Evolutionary conservation across 1,284 basidiomycete species (phyloP).

Genomic region (Peniophora sp.): DNA sequence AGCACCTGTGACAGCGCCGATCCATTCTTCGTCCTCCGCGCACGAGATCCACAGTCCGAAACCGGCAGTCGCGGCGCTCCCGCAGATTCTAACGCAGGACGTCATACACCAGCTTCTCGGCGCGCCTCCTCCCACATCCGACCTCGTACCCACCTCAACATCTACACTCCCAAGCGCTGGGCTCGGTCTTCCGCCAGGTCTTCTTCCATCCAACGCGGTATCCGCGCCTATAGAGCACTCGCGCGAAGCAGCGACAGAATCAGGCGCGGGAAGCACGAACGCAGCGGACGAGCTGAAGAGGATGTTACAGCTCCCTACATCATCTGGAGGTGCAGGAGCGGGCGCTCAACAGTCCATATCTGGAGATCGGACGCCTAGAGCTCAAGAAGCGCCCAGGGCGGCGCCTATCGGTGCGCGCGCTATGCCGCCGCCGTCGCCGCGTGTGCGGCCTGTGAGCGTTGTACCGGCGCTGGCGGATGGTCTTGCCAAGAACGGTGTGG

Average conservation of each 20-base stretch:
- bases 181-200: too few species aligned
- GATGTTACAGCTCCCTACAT: background rate
- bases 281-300: background rate
- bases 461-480: background rate
- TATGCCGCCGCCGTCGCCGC: background rate
- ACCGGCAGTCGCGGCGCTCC: constrained; percentile 33
- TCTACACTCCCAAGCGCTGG: constrained; percentile 25
- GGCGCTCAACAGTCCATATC: too few species aligned
- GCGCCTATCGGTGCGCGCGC: background rate
- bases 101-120: constrained; percentile 54
- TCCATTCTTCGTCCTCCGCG: background rate
- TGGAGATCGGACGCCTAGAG: background rate
- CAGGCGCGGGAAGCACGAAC: too few species aligned
- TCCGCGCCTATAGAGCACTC: background rate
- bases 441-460: too few species aligned
- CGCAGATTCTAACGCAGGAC: constrained; percentile 56
- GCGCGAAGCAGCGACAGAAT: background rate
- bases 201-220: too few species aligned
- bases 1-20: constrained; percentile 9
- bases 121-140: constrained; percentile 33
- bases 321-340: background rate
- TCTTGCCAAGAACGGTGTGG: background rate
- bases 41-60: constrained; percentile 34
- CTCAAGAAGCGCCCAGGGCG: background rate
- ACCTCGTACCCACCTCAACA: constrained; percentile 32